phyloP scores from a whole-genome alignment of 225 moss, liverwort and hornwort genomes.

The Polytrichum commune region DNA sequence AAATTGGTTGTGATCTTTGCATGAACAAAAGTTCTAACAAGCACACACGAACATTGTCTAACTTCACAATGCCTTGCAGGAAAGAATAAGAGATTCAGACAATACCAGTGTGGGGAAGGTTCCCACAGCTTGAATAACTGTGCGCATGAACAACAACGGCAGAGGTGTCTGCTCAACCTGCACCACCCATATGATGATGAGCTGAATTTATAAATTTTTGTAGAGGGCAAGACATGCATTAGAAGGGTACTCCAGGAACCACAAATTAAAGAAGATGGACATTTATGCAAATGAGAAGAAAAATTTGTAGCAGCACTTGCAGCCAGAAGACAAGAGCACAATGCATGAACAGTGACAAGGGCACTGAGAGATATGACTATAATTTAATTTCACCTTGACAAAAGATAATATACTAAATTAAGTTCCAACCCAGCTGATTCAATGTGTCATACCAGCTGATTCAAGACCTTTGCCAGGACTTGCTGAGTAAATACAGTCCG shows the following conservation, averaged over 20 bases:
- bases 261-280: too few species aligned
- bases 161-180: slow-evolving; percentile 99
- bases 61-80: not conserved
- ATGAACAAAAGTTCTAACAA: too few species aligned
- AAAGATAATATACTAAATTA: not conserved
- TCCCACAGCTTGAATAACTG: slow-evolving; percentile 97
- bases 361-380: not conserved
- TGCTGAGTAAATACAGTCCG: slow-evolving; percentile 99
- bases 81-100: not conserved
- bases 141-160: slow-evolving; percentile 95
- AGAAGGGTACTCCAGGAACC: too few species aligned
- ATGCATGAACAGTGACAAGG: not conserved
- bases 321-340: too few species aligned
- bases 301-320: too few species aligned
- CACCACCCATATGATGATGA: too few species aligned
- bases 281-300: too few species aligned
- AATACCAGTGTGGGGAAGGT: slow-evolving; percentile 86
- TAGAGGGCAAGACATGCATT: too few species aligned
- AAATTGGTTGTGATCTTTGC: too few species aligned
- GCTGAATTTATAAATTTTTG: too few species aligned
- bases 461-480: slow-evolving; percentile 92
- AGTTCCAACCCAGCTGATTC: not conserved
- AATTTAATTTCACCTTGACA: not conserved
- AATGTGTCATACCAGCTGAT: slow-evolving; percentile 73
- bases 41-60: not conserved